Evolutionary conservation across 495 filamentous ascomycete genomes (phyloP).

Genomic region (Penicillium chermesinum): DNA sequence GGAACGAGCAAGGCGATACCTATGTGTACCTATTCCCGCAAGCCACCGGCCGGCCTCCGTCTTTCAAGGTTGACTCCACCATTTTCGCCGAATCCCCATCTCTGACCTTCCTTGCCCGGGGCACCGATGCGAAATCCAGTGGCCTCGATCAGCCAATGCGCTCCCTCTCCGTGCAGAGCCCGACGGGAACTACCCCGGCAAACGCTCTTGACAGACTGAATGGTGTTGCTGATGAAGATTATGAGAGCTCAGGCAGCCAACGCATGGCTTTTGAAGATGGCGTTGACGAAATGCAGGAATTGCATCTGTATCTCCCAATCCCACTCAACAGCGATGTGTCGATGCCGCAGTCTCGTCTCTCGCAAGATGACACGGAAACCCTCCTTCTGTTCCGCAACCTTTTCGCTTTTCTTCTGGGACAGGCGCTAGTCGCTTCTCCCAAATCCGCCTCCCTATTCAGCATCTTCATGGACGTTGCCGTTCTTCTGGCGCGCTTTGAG

Average conservation of each 20-base stretch:
- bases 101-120: constrained; percentile 64
- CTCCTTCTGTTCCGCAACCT: constrained; percentile 80
- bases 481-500: constrained; percentile 63
- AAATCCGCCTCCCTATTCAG: constrained; percentile 62
- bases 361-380: constrained; percentile 56
- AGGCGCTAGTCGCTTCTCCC: constrained; percentile 73
- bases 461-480: constrained; percentile 67
- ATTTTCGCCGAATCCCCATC: constrained; percentile 65
- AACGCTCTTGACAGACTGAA: constrained; percentile 26
- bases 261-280: constrained; percentile 40
- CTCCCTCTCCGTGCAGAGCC: constrained; percentile 36
- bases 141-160: constrained; percentile 36
- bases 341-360: constrained; percentile 31
- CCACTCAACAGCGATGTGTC: constrained; percentile 47
- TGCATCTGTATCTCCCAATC: constrained; percentile 68
- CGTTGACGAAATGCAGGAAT: constrained; percentile 45
- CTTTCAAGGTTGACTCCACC: constrained; percentile 71
- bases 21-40: constrained; percentile 76
- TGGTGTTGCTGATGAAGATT: constrained; percentile 30
- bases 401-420: constrained; percentile 80
- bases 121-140: constrained; percentile 45
- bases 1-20: constrained; percentile 81
- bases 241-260: constrained; percentile 40
- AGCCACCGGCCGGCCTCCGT: constrained; percentile 59
- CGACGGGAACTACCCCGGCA: constrained; percentile 36